Evolutionary conservation across 2,329 filamentous ascomycete genomes (phyloP).

Genomic region (Aspergillus sp.): DNA sequence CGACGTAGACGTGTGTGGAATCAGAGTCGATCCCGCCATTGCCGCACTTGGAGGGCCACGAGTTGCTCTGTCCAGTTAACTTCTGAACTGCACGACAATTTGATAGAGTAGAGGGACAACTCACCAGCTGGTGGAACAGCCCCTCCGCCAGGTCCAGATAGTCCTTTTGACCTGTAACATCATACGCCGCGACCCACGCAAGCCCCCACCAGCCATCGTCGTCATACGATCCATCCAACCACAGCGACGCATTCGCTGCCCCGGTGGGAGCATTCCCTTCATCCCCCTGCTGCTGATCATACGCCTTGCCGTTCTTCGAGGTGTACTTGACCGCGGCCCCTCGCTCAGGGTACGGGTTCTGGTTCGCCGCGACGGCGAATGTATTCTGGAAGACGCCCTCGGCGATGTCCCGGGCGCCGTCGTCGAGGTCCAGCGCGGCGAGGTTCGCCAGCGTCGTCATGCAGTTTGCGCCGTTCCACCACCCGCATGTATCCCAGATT

Average conservation of each 20-base stretch:
- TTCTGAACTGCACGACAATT: rapidly evolving
- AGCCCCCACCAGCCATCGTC: conserved; percentile 57
- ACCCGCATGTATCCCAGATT: conserved; percentile 64
- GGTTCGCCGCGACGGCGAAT: not conserved
- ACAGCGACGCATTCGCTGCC: conserved; percentile 19
- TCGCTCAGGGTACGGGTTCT: not conserved
- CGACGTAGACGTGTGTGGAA: conserved; percentile 46
- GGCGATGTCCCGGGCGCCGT: conserved; percentile 4
- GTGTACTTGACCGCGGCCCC: not conserved
- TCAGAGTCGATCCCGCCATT: conserved; percentile 53
- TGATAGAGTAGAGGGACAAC: not conserved
- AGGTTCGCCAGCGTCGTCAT: conserved; percentile 63
- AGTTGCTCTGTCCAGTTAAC: conserved; percentile 24
- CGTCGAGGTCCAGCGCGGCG: conserved; percentile 27
- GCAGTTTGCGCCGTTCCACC: conserved; percentile 73
- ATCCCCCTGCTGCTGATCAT: not conserved
- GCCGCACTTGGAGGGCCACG: conserved; percentile 45
- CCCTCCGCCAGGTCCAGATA: conserved; percentile 50
- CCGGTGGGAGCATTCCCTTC: not conserved
- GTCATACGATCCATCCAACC: conserved; percentile 45
- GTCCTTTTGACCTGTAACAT: conserved; percentile 45
- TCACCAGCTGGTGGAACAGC: conserved; percentile 50
- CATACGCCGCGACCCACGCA: conserved; percentile 56
- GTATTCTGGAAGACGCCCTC: not conserved
- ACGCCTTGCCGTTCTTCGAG: not conserved